Conservation (phyloP, 106 monocot genomes). For the Allium sativum region DNA sequence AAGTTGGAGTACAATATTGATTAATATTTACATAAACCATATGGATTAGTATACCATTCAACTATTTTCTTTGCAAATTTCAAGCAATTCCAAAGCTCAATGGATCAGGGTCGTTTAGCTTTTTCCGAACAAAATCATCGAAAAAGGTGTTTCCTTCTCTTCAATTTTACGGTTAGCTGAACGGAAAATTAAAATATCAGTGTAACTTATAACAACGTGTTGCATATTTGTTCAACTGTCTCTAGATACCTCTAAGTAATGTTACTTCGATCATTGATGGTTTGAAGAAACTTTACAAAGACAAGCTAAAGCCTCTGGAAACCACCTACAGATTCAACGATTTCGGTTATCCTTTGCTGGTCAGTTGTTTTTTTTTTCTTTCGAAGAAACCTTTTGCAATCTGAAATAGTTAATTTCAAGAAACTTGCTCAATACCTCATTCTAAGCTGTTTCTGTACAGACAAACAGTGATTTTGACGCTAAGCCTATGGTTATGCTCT, state of each 20-base stretch:
- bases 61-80: constrained; percentile 12
- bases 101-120: constrained; percentile 27
- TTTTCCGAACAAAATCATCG: constrained; percentile 68
- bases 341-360: constrained; percentile 90
- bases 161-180: neutral
- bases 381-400: no score
- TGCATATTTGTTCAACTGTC: neutral
- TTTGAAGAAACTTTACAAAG: constrained; percentile 75
- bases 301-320: constrained; percentile 93
- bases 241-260: constrained; percentile 62
- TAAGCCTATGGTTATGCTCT: constrained; percentile 96
- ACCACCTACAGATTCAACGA: constrained; percentile 66
- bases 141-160: constrained; percentile 51
- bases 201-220: no score
- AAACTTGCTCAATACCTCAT: neutral
- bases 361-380: constrained; percentile 17
- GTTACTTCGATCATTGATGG: constrained; percentile 95
- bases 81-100: constrained; percentile 29
- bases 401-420: neutral
- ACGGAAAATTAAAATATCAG: no score
- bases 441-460: constrained; percentile 20
- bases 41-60: neutral
- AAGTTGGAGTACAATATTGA: neutral
- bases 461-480: constrained; percentile 98
- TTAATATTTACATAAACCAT: neutral